Percentiles rank a stretch among this genome's conserved stretches.
Evolutionary conservation across 2,329 filamentous ascomycete genomes (phyloP).

Genomic region (Trichoderma koningii): DNA sequence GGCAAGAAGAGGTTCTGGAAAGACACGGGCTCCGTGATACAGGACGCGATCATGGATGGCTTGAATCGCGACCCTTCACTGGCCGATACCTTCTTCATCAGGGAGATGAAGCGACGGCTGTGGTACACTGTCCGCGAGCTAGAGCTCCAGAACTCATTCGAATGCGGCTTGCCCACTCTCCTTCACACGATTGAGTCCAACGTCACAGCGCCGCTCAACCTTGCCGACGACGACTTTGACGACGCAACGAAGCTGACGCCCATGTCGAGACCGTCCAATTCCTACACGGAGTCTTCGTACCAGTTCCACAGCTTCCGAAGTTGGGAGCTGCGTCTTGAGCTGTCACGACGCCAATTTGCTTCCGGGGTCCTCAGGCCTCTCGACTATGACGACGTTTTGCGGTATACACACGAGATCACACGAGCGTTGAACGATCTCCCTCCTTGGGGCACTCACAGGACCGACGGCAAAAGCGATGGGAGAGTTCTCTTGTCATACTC

Average conservation of each 20-base stretch:
- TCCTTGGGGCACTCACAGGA: not conserved
- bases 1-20: constrained; percentile 22
- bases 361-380: not conserved
- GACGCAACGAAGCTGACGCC: not conserved
- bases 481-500: not conserved
- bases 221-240: constrained; percentile 16
- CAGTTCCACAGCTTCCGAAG: constrained; percentile 16
- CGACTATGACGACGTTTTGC: constrained; percentile 14
- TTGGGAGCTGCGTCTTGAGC: constrained; percentile 14
- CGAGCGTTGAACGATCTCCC: constrained; percentile 12
- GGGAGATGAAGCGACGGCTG: constrained; percentile 18
- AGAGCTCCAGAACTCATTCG: constrained; percentile 16
- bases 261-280: not conserved
- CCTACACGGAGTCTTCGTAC: constrained; percentile 11
- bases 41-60: constrained; percentile 13
- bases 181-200: constrained; percentile 9
- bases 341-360: constrained; percentile 17
- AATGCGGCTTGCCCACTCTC: constrained; percentile 19
- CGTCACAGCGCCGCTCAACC: constrained; percentile 6
- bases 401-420: constrained; percentile 18
- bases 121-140: constrained; percentile 18
- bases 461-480: not conserved
- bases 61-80: constrained; percentile 1
- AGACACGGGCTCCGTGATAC: constrained; percentile 6
- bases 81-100: constrained; percentile 5